Base-by-base conservation (phyloP, 257 asterid genomes). In the Coffea canephora region DNA sequence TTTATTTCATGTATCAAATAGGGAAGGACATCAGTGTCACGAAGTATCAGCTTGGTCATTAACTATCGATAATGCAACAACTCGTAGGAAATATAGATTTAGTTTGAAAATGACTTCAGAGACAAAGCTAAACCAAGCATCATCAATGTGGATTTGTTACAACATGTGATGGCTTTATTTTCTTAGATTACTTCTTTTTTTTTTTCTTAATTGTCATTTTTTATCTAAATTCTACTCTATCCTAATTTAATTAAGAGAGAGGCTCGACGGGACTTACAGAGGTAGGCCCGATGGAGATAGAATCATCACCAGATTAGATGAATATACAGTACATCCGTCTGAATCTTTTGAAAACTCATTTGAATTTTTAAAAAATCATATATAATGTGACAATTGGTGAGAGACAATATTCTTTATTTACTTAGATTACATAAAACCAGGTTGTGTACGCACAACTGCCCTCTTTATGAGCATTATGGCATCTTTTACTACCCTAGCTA, bases 401-500 rank as follows among this genome's bases (percentile, higher is more conserved):
- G 31, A 31, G 31, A 31, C 31, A 31, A 31, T 31, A 55, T 14
- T 55, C 3, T 57, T 16, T 0, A 50, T 50, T 50, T 50, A 5
- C 25, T 5, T 52, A 73, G 46, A 54, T 74, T 34, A 61, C 65
- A 23, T 74, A 11, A 45, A 62, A 68, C 50, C 67, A 48, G 27
- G 67, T 52, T 48, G 52, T 66, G 14, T 55, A 21, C 43, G 59
- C 41, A 55, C 50, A n/a, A 49, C 75, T 36, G 83, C 16, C 67
- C 73, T 49, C 7, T 39, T 65, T 64, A 59, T 61, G 71, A 64
- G 72, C 49, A 36, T 65, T 46, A 21, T 43, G 73, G 62, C 13
- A 34, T 59, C 78, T 41, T 74, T 21, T 52, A 14, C 46, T 67
- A 49, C 69, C 23, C 8, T 25, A 79, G 74, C 74, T 48, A 73